Evolutionary conservation across 352 stramenopile species (phyloP), one percentile per base, ranked within the genome.

Genomic region (Phytophthora sp.): DNA sequence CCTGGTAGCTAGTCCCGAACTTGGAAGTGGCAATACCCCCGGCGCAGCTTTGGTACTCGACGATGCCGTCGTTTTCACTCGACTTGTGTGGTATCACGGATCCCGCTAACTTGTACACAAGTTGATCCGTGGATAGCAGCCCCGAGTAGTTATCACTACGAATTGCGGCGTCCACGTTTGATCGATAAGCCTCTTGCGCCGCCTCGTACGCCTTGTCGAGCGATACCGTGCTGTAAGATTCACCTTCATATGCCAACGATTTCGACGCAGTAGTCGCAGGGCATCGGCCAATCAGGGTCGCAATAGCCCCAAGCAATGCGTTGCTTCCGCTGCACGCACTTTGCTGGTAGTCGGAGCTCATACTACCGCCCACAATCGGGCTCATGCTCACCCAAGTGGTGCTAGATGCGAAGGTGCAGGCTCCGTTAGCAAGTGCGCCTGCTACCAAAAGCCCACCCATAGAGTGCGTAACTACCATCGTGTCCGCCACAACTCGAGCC

Each of bases 1-100:
- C 63, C 1, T 21, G 27, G 66, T 79, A 83, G 26, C n/a, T 55
- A 34, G 60, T 61, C 21, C 60, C 43, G 26, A 77, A 82, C 23
- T 62, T 66, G 17, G 41, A 42, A 3, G 20, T 37, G 1, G 59
- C 15, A 4, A 82, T 53, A 3, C 72, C 72, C 3, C 12, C 63
- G 12, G 45, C 26, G 46, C 76, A 85, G 57, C 72, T 82, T 11
- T 77, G 46, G 46, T 62, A 82, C 52, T 82, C 75, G 4, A 87
- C 59, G 3, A 74, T 57, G 26, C 59, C 65, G 27, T 69, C 65
- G 31, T 74, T 77, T 20, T 64, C 42, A 15, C 21, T 39, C 35
- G 68, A 73, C 48, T 73, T 58, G 61, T 77, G 67, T 10, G 57
- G 61, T 24, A 71, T 74, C 31, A 61, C 11, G 15, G 23, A 35